Evolutionary conservation across 495 filamentous ascomycete species (phyloP).

Genomic region (Aspergillus campestris): DNA sequence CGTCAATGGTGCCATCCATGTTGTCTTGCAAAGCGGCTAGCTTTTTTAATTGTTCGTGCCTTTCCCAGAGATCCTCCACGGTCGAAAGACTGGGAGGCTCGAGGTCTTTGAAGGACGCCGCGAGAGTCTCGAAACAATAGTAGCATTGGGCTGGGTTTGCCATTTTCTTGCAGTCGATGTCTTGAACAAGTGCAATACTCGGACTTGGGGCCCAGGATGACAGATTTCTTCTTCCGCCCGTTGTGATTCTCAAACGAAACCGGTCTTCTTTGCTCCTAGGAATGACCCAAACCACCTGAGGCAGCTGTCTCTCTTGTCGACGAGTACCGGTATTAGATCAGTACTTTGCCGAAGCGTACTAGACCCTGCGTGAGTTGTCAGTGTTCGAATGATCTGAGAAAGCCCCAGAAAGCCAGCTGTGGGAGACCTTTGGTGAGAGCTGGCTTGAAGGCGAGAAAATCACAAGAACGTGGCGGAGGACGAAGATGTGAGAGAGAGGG

Average conservation of each 20-base stretch:
- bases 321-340: too few species aligned
- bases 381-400: neutral
- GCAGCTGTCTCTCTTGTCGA: too few species aligned
- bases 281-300: too few species aligned
- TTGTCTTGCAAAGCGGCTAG: slow-evolving; percentile 22
- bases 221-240: neutral
- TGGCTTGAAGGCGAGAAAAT: too few species aligned
- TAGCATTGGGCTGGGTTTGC: slow-evolving; percentile 76
- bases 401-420: slow-evolving; percentile 1
- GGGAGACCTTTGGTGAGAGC: slow-evolving; percentile 1
- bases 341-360: neutral
- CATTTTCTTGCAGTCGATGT: slow-evolving; percentile 43
- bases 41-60: slow-evolving; percentile 40
- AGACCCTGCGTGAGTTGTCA: neutral
- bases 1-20: slow-evolving; percentile 15
- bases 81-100: slow-evolving; percentile 49
- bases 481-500: neutral
- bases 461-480: neutral
- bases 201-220: neutral
- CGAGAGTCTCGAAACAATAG: slow-evolving; percentile 82
- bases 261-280: too few species aligned
- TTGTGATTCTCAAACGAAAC: neutral
- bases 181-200: neutral
- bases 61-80: slow-evolving; percentile 65
- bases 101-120: slow-evolving; percentile 54